These are phyloP conservation scores for Tetradesmus lagerheimii DNA, from an alignment of 139 green algal genomes.

Conservation along the genomic window DNA sequence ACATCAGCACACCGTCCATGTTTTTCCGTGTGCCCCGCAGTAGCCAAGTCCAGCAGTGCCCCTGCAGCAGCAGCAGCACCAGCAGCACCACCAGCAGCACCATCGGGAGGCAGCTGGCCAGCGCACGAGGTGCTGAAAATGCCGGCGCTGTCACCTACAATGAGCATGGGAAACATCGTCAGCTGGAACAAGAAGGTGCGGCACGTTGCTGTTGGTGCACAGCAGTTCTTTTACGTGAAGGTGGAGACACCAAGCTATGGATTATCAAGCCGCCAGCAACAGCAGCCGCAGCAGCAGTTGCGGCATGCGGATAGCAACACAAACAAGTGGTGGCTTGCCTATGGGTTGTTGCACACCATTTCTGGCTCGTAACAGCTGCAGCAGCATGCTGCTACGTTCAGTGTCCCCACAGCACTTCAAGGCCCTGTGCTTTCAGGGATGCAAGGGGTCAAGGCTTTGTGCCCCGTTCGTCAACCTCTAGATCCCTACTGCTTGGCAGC, in stretches of 20 bases:
- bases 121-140: conserved; percentile 82
- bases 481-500: neutral
- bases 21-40: neutral
- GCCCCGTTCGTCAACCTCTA: neutral
- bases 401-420: too few species aligned
- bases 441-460: too few species aligned
- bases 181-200: conserved; percentile 94
- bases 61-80: conserved; percentile 36
- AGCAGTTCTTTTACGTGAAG: too few species aligned
- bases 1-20: neutral
- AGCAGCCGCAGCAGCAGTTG: neutral
- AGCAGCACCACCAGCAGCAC: neutral
- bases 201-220: too few species aligned
- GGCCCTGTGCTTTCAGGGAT: too few species aligned
- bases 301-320: neutral
- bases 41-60: neutral
- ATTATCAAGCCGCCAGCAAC: neutral
- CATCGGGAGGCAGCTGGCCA: conserved; percentile 46
- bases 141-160: conserved; percentile 95
- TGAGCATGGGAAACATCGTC: conserved; percentile 94
- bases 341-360: too few species aligned
- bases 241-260: too few species aligned
- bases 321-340: too few species aligned
- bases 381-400: neutral
- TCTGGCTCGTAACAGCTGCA: neutral